phyloP scores from a whole-genome alignment of 164 flowering plant species.

The Vitis rotundifolia region DNA sequence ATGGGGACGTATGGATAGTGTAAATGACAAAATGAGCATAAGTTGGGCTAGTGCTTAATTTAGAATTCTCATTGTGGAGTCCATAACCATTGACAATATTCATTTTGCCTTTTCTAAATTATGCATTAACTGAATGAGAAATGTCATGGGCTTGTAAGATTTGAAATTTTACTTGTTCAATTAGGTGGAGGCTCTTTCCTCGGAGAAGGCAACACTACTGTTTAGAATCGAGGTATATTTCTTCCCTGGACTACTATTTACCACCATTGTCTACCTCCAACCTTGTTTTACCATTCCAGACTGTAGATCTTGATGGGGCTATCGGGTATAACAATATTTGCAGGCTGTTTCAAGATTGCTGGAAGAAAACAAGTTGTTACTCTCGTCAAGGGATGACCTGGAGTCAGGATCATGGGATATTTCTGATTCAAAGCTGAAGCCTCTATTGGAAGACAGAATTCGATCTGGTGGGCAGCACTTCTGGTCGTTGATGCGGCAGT shows the following conservation, averaged over 20 bases:
- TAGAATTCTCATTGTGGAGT: too few relatives aligned
- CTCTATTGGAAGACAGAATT: slow-evolving; percentile 50
- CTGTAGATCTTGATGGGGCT: too few relatives aligned
- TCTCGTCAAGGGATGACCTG: slow-evolving; percentile 45
- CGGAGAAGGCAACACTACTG: slow-evolving; percentile 78
- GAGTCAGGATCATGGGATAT: slow-evolving; percentile 64
- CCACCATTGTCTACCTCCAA: too few relatives aligned
- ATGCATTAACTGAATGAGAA: too few relatives aligned
- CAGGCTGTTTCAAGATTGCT: slow-evolving; percentile 77
- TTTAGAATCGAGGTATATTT: slow-evolving; percentile 85
- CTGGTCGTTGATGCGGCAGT: slow-evolving; percentile 60
- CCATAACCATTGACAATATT: too few relatives aligned
- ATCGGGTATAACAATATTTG: not conserved
- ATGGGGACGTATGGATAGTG: not conserved
- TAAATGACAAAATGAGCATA: too few relatives aligned
- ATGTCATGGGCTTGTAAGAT: too few relatives aligned
- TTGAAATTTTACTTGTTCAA: slow-evolving; percentile 11
- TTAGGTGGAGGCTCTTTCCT: slow-evolving; percentile 91
- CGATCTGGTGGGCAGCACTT: slow-evolving; percentile 63
- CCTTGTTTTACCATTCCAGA: too few relatives aligned
- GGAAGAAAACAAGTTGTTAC: slow-evolving; percentile 60
- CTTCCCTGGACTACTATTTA: not conserved
- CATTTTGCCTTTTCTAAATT: too few relatives aligned
- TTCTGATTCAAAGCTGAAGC: slow-evolving; percentile 44
- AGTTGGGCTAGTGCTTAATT: too few relatives aligned